Base-by-base conservation (phyloP, 2,329 filamentous ascomycete species). In the Pestalotiopsis sp. region DNA sequence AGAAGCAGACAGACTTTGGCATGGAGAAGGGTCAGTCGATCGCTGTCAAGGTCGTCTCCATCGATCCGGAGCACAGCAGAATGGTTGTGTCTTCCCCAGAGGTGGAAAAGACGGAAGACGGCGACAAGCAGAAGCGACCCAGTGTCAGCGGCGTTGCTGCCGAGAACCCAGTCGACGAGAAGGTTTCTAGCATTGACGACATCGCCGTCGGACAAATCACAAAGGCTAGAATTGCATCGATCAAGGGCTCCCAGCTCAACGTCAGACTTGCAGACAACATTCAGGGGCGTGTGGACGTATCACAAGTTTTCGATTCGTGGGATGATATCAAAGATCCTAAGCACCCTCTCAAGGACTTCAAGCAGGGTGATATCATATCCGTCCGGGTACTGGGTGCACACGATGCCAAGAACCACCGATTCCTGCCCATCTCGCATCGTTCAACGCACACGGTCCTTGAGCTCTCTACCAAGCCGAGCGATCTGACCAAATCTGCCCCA, bases 241-340 rank as follows among this genome's bases (percentile, higher is more conserved):
- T 98, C 76, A 97, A 97, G 80, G 91, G 91, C 63, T 98, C 95
- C 0, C 96, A 99, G 78, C 84, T 98, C 67, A 98, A 98, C 73
- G 94, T 99, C 5, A 89, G 93, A 73, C 86, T 98, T 65, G 92
- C 93, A 58, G 93, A 97, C 76, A 94, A 94, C 72, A 86, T 97
- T 9, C 93, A 97, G 78, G 96, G 95, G n/a, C 93, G 96, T 20
- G 91, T 99, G 69, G 95, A 98, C 76, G 89, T 96, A 5, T 97
- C 96, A 1, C 94, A 98, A 78, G 82, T 95, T 13, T 99, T 97
- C 78, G 93, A 98, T 78, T 86, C 85, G 12, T 98, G 92, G 91
- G 92, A 97, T 61, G 91, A 95, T 58, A 96, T 99, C 75, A 86
- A 89, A 68, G 90, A 98, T 76, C 88, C 91, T 68, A 97, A 95